These are phyloP conservation scores for Cruciata laevipes DNA, from an alignment of 257 asterid genomes.

Conservation along the genomic window DNA sequence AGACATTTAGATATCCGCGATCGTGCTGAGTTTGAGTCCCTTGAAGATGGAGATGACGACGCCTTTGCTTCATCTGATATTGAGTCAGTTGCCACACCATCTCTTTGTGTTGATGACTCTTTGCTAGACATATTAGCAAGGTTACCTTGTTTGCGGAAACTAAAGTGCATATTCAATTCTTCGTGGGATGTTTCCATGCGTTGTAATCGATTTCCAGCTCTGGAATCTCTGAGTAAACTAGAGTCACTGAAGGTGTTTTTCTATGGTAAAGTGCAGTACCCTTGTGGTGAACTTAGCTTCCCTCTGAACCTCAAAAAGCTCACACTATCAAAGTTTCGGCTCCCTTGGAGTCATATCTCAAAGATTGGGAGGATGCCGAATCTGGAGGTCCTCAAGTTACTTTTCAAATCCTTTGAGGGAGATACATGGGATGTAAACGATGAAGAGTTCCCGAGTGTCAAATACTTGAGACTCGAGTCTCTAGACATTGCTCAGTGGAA, in stretches of 20 bases:
- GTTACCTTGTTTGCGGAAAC: not conserved
- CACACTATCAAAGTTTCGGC: not conserved
- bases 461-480: not conserved
- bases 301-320: not conserved
- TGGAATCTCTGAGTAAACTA: not conserved
- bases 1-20: not conserved
- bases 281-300: not conserved
- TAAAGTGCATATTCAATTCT: not conserved
- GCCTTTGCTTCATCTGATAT: not conserved
- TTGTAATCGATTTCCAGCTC: not conserved
- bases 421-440: not conserved
- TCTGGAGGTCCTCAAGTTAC: not conserved
- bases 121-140: not conserved
- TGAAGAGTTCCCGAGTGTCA: not conserved
- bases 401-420: not conserved
- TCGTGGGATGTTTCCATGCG: not conserved
- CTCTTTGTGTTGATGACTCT: not conserved
- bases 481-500: not conserved
- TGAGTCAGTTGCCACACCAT: not conserved
- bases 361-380: not conserved
- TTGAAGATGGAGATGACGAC: not conserved
- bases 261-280: not conserved
- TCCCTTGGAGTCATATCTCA: not conserved
- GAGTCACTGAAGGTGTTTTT: not conserved
- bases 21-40: not conserved